Evolutionary conservation across 176 grass and related monocot genomes (phyloP).

Genomic region (Carex kokanica): DNA sequence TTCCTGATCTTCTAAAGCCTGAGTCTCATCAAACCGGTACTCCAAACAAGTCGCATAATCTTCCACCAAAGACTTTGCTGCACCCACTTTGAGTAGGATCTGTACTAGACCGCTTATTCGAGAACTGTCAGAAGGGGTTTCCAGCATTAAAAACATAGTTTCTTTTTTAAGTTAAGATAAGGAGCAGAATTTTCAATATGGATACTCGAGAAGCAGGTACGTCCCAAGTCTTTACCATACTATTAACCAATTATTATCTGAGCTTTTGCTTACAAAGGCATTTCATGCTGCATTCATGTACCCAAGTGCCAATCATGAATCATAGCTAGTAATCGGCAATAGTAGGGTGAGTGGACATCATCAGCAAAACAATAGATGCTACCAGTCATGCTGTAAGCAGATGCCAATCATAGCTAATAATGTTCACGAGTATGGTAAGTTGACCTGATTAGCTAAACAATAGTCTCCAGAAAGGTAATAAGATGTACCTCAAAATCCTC

Average conservation of each 20-base stretch:
- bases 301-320: neutral
- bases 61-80: slow-evolving; percentile 70
- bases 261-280: neutral
- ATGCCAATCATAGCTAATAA: slow-evolving; percentile 12
- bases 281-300: neutral
- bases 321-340: neutral
- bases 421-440: neutral
- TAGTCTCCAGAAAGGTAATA: neutral
- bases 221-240: neutral
- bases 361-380: neutral
- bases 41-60: slow-evolving; percentile 96
- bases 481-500: slow-evolving; percentile 71
- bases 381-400: neutral
- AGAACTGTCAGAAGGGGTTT: slow-evolving; percentile 50
- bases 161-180: slow-evolving; percentile 9
- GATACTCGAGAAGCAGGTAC: neutral
- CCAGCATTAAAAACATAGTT: slow-evolving; percentile 10
- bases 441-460: neutral
- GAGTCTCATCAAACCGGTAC: slow-evolving; percentile 85
- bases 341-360: neutral
- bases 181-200: neutral
- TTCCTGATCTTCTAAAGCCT: slow-evolving; percentile 72
- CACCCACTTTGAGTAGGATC: slow-evolving; percentile 69
- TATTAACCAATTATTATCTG: neutral
- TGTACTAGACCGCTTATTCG: slow-evolving; percentile 80